Evolutionary conservation across 768 basidiomycete species (phyloP).

Genomic region (Calocera cornea): DNA sequence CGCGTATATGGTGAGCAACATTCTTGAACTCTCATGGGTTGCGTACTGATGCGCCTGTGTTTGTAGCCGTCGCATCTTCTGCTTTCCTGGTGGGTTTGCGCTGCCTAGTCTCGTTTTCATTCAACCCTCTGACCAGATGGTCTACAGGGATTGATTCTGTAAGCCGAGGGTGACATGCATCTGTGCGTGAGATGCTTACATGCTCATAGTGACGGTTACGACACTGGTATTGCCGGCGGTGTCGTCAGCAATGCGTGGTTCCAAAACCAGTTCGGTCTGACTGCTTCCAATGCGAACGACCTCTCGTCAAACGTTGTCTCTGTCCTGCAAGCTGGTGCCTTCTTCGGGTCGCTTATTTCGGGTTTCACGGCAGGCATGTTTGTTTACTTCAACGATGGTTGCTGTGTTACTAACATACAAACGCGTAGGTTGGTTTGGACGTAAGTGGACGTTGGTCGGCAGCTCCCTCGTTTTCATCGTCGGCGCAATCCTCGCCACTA

Average conservation of each 20-base stretch:
- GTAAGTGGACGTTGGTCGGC: neutral
- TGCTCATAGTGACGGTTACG: neutral
- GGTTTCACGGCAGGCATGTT: neutral
- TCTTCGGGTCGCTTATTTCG: slow-evolving; percentile 34
- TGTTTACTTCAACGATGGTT: neutral
- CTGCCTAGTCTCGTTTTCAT: neutral
- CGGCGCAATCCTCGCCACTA: slow-evolving; percentile 43
- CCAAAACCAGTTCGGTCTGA: slow-evolving; percentile 45
- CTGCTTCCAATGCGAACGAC: slow-evolving; percentile 15
- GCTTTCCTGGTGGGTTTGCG: neutral
- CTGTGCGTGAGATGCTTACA: neutral
- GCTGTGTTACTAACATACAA: neutral
- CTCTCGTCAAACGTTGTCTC: slow-evolving; percentile 44
- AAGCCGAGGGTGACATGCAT: neutral
- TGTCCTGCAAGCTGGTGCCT: slow-evolving; percentile 73
- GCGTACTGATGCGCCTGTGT: neutral
- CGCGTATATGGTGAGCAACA: neutral
- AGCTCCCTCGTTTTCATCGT: neutral
- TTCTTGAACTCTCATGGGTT: neutral
- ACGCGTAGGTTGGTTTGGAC: neutral
- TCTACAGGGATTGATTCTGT: neutral
- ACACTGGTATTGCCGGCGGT: slow-evolving; percentile 45
- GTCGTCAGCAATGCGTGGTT: slow-evolving; percentile 55
- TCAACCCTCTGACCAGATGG: neutral
- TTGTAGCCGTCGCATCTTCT: neutral